These are phyloP conservation scores for Phytophthora megakarya DNA, from an alignment of 352 stramenopile genomes.

Conservation along the genomic window DNA sequence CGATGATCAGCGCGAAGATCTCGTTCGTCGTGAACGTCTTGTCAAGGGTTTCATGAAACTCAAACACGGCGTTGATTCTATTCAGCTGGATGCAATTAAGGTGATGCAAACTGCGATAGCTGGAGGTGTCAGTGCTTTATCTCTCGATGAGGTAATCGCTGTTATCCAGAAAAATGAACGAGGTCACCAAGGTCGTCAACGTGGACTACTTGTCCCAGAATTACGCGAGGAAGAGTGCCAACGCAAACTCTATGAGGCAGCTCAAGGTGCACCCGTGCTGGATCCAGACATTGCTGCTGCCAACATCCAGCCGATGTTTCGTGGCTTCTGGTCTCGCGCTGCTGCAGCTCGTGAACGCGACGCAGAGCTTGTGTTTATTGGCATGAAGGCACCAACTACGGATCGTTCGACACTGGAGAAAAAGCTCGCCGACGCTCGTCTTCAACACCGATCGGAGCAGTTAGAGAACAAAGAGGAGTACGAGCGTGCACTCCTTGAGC, in stretches of 20 bases:
- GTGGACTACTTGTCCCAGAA: slow-evolving; percentile 83
- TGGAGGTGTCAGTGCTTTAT: slow-evolving; percentile 29
- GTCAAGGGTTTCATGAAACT: slow-evolving; percentile 92
- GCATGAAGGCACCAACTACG: slow-evolving; percentile 84
- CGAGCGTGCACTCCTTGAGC: slow-evolving; percentile 80
- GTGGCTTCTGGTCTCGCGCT: slow-evolving; percentile 77
- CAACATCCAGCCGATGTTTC: slow-evolving; percentile 92
- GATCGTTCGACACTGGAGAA: slow-evolving; percentile 72
- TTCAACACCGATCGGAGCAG: slow-evolving; percentile 91
- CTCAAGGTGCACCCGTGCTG: slow-evolving; percentile 69
- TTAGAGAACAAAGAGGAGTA: slow-evolving; percentile 93
- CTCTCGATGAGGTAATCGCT: slow-evolving; percentile 83
- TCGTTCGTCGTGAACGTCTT: slow-evolving; percentile 78
- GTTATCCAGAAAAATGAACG: slow-evolving; percentile 92
- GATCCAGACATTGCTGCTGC: slow-evolving; percentile 91
- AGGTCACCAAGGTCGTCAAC: slow-evolving; percentile 86
- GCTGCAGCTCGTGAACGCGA: slow-evolving; percentile 72
- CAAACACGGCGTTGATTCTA: slow-evolving; percentile 79
- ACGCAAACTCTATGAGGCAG: slow-evolving; percentile 74
- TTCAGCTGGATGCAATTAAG: slow-evolving; percentile 58
- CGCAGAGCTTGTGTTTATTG: slow-evolving; percentile 92
- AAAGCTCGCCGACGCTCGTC: slow-evolving; percentile 72
- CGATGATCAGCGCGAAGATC: slow-evolving; percentile 76
- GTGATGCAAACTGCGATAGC: slow-evolving; percentile 32
- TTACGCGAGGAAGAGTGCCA: slow-evolving; percentile 87